phyloP scores from a whole-genome alignment of 176 grass and related monocot genomes.

The Musa troglodytarum region DNA sequence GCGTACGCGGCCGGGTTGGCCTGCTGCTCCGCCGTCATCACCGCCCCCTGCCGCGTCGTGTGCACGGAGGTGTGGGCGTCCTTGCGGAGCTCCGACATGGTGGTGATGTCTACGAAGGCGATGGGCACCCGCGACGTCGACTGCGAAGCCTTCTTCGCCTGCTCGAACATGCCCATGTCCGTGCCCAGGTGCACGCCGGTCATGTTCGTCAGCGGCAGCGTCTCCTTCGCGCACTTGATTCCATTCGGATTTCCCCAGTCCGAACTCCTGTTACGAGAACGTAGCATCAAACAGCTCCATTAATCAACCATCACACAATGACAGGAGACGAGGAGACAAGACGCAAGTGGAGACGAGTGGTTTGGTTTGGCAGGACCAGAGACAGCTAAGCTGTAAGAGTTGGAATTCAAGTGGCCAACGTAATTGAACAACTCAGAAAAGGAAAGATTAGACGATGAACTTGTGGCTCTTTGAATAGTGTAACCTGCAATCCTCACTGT shows the following conservation, averaged over 20 bases:
- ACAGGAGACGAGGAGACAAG: too few species aligned
- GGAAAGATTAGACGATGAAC: too few species aligned
- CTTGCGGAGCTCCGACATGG: slow-evolving; percentile 81
- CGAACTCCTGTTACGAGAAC: background rate
- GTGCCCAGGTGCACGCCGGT: slow-evolving; percentile 37
- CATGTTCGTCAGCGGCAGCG: slow-evolving; percentile 41
- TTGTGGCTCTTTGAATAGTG: too few species aligned
- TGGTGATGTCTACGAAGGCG: slow-evolving; percentile 61
- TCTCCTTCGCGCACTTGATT: slow-evolving; percentile 62
- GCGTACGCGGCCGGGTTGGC: slow-evolving; percentile 41
- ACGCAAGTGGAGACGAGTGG: too few species aligned
- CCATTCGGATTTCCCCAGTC: slow-evolving; percentile 61
- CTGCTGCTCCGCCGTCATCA: slow-evolving; percentile 68
- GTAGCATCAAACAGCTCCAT: too few species aligned
- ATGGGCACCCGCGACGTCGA: slow-evolving; percentile 48
- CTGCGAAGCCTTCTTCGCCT: slow-evolving; percentile 26
- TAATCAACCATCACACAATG: too few species aligned
- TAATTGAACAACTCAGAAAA: too few species aligned
- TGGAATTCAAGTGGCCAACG: too few species aligned
- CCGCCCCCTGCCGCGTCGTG: slow-evolving; percentile 45
- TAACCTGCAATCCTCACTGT: too few species aligned
- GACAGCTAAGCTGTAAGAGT: too few species aligned
- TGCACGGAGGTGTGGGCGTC: slow-evolving; percentile 67
- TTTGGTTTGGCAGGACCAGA: too few species aligned
- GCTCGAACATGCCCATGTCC: slow-evolving; percentile 41